Percentiles rank a stretch among this genome's conserved stretches.
Evolutionary conservation across 2,329 filamentous ascomycete species (phyloP).

Genomic region (Aspergillus pseudoglaucus): DNA sequence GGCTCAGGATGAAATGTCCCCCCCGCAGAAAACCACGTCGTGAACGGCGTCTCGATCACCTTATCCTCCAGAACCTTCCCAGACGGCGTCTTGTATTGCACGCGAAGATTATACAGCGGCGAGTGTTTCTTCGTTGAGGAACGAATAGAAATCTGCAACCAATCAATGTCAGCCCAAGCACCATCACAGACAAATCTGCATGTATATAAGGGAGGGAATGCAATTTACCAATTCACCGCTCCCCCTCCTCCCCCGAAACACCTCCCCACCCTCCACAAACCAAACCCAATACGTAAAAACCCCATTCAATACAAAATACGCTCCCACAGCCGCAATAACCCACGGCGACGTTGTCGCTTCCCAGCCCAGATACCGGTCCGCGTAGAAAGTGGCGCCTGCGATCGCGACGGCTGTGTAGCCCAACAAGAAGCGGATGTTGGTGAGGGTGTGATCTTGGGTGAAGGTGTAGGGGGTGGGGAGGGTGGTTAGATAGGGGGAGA

Average conservation of each 20-base stretch:
- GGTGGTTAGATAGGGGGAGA: slow-evolving; percentile 86
- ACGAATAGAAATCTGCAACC: slow-evolving; percentile 62
- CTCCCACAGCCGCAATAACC: slow-evolving; percentile 69
- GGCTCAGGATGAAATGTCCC: slow-evolving; percentile 55
- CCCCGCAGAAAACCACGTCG: slow-evolving; percentile 54
- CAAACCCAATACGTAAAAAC: slow-evolving; percentile 78
- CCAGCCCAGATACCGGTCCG: slow-evolving; percentile 89
- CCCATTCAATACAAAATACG: slow-evolving; percentile 74
- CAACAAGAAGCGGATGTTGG: slow-evolving; percentile 73
- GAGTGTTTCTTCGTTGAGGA: slow-evolving; percentile 71
- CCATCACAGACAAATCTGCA: too few species aligned
- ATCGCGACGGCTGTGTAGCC: slow-evolving; percentile 78
- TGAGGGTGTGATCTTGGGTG: slow-evolving; percentile 70
- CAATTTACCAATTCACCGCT: slow-evolving; percentile 64
- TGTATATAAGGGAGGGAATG: too few species aligned
- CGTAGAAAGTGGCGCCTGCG: slow-evolving; percentile 75
- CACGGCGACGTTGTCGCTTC: slow-evolving; percentile 70
- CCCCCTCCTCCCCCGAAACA: slow-evolving; percentile 69
- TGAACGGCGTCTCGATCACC: slow-evolving; percentile 52
- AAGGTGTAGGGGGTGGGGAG: slow-evolving; percentile 61
- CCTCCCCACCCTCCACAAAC: slow-evolving; percentile 69
- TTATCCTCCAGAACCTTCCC: slow-evolving; percentile 38
- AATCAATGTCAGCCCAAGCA: too few species aligned
- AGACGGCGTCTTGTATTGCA: slow-evolving; percentile 43
- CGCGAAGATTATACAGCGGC: slow-evolving; percentile 69